Percentiles rank a stretch among this genome's conserved stretches.
phyloP scores from a whole-genome alignment of 176 grass and related monocot genomes.

The Chrysopogon serrulatus region DNA sequence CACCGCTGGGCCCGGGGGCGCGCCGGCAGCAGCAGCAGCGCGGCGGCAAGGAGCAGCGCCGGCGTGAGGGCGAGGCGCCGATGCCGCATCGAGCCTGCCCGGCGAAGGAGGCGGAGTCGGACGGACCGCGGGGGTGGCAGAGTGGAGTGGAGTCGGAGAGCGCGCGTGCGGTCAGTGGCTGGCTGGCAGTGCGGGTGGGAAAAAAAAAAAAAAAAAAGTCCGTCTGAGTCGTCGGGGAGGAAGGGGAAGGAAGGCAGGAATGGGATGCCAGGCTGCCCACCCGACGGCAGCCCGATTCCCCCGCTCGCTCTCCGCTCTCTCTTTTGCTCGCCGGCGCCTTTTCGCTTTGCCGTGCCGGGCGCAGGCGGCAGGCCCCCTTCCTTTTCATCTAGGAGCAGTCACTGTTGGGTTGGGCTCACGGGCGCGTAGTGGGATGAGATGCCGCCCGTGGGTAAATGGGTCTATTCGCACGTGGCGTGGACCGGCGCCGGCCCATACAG shows the following conservation, averaged over 20 bases:
- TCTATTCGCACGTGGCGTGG: constrained; percentile 7
- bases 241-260: not conserved
- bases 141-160: constrained; percentile 3
- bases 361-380: not conserved
- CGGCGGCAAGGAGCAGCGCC: not conserved
- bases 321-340: not conserved
- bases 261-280: constrained; percentile 32
- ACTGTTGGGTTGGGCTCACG: constrained; percentile 11
- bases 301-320: not conserved
- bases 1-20: constrained; percentile 27
- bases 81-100: constrained; percentile 10
- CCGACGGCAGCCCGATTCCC: constrained; percentile 22
- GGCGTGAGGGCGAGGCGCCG: not conserved
- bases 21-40: constrained; percentile 6
- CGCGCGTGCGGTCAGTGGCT: not conserved
- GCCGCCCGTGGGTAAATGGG: not conserved
- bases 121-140: not conserved
- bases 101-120: not conserved
- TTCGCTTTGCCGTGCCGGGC: constrained; percentile 18
- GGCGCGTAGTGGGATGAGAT: not conserved
- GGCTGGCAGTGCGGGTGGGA: not conserved
- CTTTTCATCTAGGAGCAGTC: too few relatives aligned
- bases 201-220: not conserved
- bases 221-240: not conserved
- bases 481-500: not conserved